Percentiles rank a stretch among this genome's conserved stretches.
phyloP scores from a whole-genome alignment of 2,329 filamentous ascomycete species.

The Aspergillus costaricaensis region DNA sequence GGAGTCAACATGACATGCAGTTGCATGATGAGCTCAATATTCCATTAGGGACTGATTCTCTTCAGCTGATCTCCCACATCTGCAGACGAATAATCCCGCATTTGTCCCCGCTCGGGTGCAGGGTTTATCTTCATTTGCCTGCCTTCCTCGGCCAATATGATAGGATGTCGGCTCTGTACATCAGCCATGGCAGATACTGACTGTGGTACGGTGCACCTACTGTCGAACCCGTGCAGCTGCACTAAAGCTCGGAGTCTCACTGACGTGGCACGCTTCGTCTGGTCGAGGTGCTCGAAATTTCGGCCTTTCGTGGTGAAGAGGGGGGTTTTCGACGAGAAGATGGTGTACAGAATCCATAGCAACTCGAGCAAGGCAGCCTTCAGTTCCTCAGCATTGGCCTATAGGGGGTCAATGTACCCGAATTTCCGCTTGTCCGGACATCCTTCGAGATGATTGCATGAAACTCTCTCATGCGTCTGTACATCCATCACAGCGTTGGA shows the following conservation, averaged over 20 bases:
- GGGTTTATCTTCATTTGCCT: constrained; percentile 33
- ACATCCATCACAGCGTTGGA: constrained; percentile 24
- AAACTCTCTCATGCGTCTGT: constrained; percentile 11
- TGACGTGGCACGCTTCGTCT: constrained; percentile 45
- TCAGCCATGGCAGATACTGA: constrained; percentile 36
- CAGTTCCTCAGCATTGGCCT: constrained; percentile 16
- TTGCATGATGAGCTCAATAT: constrained; percentile 25
- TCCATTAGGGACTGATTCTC: constrained; percentile 29
- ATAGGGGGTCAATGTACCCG: constrained; percentile 14
- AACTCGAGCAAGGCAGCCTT: constrained; percentile 17
- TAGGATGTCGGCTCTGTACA: constrained; percentile 34
- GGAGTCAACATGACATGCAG: constrained; percentile 16
- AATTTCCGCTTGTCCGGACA: constrained; percentile 21
- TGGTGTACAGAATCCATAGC: constrained; percentile 20
- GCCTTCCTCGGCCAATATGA: constrained; percentile 31
- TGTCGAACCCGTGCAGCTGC: constrained; percentile 41
- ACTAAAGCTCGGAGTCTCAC: constrained; percentile 41
- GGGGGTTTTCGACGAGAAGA: constrained; percentile 26
- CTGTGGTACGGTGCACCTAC: constrained; percentile 38
- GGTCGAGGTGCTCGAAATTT: constrained; percentile 29
- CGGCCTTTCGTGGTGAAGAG: constrained; percentile 27
- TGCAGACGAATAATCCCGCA: constrained; percentile 44
- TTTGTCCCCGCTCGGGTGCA: constrained; percentile 40
- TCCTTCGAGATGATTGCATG: constrained; percentile 16
- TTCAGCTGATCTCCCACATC: constrained; percentile 46